Evolutionary conservation across 2,329 filamentous ascomycete genomes (phyloP), one percentile per base, ranked within the genome.

Genomic region (Penicillium freii): DNA sequence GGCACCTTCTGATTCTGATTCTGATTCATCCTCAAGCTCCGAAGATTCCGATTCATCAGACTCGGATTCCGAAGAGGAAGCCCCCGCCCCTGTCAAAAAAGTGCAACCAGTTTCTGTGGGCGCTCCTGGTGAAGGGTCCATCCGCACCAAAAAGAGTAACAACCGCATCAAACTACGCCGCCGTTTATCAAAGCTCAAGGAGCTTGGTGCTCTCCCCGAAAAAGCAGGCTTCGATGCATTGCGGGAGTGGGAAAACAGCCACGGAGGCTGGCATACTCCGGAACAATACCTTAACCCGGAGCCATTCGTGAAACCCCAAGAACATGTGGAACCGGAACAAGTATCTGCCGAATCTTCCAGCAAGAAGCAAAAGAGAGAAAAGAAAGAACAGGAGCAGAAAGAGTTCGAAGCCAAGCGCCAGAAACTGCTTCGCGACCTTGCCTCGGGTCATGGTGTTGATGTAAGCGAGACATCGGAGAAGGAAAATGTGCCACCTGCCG

Each of bases 71-170:
- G 69, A 62, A 17, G 64, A 70, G 58, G 62, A 64, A 27, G 42
- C 56, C 40, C 29, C 59, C 55, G 66, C 56, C 51, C 65, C 54
- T 33, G 36, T 54, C 1, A 21, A 51, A 11, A 58, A 52, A 43
- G 45, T 33, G 25, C 55, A 61, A 34, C 44, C 52, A 13, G 54
- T 54, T 21, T 66, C 65, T 36, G 48, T 66, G 33, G 72, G 71
- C 15, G 70, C 79, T 49, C 81, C 83, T 43, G 78, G 79, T 5
- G 52, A 78, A 58, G 86, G 86, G 17, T 77, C 76, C 33, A 62
- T 67, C 23, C 64, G 69, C 19, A 89, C 86, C 0, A 79, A 80
- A 50, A 73, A 73, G 25, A 81, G 84, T 59, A 89, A 89, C 62
- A 66, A 73, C 31, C 78, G 86, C 39, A 78, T 79, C 40, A 80